Percentiles rank a stretch among this genome's conserved stretches.
Conservation (phyloP, 371 early-diverging fungal genomes). For the Mucor sp. region DNA sequence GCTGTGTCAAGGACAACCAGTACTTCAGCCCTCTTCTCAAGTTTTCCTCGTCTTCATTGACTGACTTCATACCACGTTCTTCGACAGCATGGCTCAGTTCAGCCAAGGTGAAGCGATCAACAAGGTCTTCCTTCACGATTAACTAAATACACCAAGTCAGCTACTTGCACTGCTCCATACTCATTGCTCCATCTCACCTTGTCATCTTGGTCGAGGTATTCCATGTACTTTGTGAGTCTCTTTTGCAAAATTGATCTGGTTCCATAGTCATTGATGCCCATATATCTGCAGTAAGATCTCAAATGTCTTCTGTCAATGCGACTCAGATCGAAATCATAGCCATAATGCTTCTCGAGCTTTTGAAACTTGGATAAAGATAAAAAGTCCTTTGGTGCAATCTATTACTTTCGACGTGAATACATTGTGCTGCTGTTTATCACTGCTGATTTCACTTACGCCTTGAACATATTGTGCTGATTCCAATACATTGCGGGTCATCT, state of each 20-base stretch:
- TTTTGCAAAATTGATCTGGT: slow-evolving; percentile 53
- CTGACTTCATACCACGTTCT: slow-evolving; percentile 68
- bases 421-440: neutral
- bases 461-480: slow-evolving; percentile 33
- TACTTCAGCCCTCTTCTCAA: slow-evolving; percentile 56
- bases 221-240: slow-evolving; percentile 56
- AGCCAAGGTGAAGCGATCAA: slow-evolving; percentile 40
- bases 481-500: slow-evolving; percentile 53
- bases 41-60: slow-evolving; percentile 47
- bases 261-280: slow-evolving; percentile 59
- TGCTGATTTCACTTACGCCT: slow-evolving; percentile 27
- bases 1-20: slow-evolving; percentile 51
- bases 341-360: slow-evolving; percentile 48
- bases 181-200: slow-evolving; percentile 30
- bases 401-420: neutral
- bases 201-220: slow-evolving; percentile 58
- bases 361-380: slow-evolving; percentile 47
- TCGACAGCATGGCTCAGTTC: slow-evolving; percentile 60
- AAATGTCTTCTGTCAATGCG: slow-evolving; percentile 56
- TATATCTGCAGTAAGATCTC: slow-evolving; percentile 58
- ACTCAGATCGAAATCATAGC: slow-evolving; percentile 51
- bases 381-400: slow-evolving; percentile 58
- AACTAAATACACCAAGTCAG: slow-evolving; percentile 28
- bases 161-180: neutral
- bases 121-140: slow-evolving; percentile 44